Percentiles rank a stretch among this genome's conserved stretches.
phyloP scores from a whole-genome alignment of 345 rosid genomes.

The Gossypium mustelinum region DNA sequence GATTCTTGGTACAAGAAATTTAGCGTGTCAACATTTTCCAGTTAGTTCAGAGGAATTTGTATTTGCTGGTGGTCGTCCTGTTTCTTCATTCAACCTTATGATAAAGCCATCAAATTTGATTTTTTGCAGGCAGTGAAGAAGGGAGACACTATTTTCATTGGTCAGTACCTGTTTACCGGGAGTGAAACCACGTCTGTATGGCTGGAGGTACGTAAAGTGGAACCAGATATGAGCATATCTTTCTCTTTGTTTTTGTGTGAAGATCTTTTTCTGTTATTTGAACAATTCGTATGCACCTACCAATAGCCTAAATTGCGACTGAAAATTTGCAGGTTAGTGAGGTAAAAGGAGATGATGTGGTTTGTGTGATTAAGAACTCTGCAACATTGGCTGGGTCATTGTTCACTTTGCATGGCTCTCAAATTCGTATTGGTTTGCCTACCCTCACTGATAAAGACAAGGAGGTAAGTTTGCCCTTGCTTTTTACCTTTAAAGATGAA shows the following conservation, averaged over 20 bases:
- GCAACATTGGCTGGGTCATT: constrained; percentile 88
- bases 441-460: constrained; percentile 87
- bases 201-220: constrained; percentile 66
- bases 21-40: not conserved
- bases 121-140: constrained; percentile 73
- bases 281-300: not conserved
- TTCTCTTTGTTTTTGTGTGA: not conserved
- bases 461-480: constrained; percentile 49
- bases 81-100: constrained; percentile 3
- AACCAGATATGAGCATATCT: not conserved
- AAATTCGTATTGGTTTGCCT: constrained; percentile 81
- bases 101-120: constrained; percentile 18
- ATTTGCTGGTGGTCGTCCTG: not conserved
- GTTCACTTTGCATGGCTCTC: constrained; percentile 88
- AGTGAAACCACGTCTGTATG: constrained; percentile 98
- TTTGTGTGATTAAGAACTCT: constrained; percentile 81
- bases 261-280: not conserved
- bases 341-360: constrained; percentile 81
- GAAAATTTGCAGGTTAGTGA: constrained; percentile 60
- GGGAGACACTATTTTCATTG: constrained; percentile 91
- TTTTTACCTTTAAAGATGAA: not conserved
- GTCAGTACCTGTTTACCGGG: constrained; percentile 94
- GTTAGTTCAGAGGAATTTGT: not conserved
- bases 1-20: not conserved
- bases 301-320: constrained; percentile 13